A percentile compares a stretch with the other conserved stretches of the same genome.
Evolutionary conservation across 805 yeast species (phyloP).

Genomic region (Cyberlindnera maritima): DNA sequence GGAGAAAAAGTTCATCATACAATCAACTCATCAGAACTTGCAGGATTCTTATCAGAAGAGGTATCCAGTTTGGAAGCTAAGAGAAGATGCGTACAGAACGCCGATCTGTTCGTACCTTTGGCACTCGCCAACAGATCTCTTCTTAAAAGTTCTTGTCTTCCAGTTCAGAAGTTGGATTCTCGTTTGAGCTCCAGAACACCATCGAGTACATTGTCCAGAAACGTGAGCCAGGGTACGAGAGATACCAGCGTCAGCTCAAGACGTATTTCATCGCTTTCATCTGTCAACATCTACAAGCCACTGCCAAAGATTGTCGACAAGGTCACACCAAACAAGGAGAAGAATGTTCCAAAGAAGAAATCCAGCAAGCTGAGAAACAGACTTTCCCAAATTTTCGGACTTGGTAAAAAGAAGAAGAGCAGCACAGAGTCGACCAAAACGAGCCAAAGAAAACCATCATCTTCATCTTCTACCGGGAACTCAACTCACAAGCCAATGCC

Average conservation of each 20-base stretch:
- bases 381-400: conserved; percentile 25
- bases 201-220: conserved; percentile 9
- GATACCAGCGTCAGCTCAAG: conserved; percentile 19
- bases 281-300: conserved; percentile 22
- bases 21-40: conserved; percentile 33
- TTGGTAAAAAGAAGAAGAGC: conserved; percentile 8
- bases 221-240: conserved; percentile 7
- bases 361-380: conserved; percentile 21
- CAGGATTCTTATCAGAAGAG: conserved; percentile 36
- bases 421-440: not conserved
- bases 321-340: conserved; percentile 2
- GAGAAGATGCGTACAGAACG: conserved; percentile 15
- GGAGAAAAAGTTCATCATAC: conserved; percentile 23
- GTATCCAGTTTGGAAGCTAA: conserved; percentile 30
- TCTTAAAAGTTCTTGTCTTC: not conserved
- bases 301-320: conserved; percentile 15
- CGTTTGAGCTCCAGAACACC: conserved; percentile 9
- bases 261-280: conserved; percentile 20
- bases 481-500: not conserved
- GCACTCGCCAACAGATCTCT: conserved; percentile 14
- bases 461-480: not conserved
- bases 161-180: not conserved
- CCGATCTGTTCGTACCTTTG: conserved; percentile 10
- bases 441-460: not conserved
- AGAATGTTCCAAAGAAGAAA: conserved; percentile 12